These are phyloP conservation scores for Komagataella phaffii DNA, from an alignment of 805 yeast genomes.

Conservation along the genomic window DNA sequence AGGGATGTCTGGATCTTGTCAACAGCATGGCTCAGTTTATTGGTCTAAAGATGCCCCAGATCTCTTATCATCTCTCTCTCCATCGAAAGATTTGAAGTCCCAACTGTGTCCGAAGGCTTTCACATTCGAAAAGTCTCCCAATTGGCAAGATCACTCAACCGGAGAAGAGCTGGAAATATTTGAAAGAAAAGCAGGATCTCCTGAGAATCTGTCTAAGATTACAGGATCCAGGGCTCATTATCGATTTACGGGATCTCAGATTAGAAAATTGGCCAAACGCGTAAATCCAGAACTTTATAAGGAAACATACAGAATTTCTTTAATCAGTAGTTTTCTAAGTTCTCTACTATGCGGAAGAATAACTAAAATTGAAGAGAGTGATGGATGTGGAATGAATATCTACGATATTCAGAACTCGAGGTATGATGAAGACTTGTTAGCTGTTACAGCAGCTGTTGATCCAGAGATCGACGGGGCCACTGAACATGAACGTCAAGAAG, in stretches of 20 bases:
- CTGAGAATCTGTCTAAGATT: slow-evolving; percentile 39
- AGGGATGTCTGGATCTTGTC: slow-evolving; percentile 77
- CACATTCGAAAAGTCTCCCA: slow-evolving; percentile 58
- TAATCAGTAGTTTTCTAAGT: slow-evolving; percentile 71
- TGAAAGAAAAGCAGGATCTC: slow-evolving; percentile 51
- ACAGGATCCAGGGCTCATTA: slow-evolving; percentile 87
- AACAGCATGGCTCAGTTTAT: slow-evolving; percentile 85
- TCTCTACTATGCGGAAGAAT: slow-evolving; percentile 55
- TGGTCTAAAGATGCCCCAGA: slow-evolving; percentile 44
- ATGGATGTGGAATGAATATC: slow-evolving; percentile 89
- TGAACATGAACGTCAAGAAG: slow-evolving; percentile 12
- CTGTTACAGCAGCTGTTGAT: slow-evolving; percentile 39
- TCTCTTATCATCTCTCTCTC: slow-evolving; percentile 23
- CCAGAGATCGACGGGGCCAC: slow-evolving; percentile 24
- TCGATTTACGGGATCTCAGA: slow-evolving; percentile 88
- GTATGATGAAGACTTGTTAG: slow-evolving; percentile 44
- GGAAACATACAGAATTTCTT: slow-evolving; percentile 47
- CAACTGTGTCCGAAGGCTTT: slow-evolving; percentile 41
- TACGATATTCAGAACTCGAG: slow-evolving; percentile 51
- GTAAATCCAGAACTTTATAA: slow-evolving; percentile 36
- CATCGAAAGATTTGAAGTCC: slow-evolving; percentile 21
- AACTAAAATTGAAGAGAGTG: slow-evolving; percentile 63
- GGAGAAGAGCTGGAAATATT: slow-evolving; percentile 49
- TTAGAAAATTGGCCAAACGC: slow-evolving; percentile 52
- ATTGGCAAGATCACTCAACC: slow-evolving; percentile 94